These are phyloP conservation scores for Eremothecium sinecaudum DNA, from an alignment of 1,139 yeast genomes.

Conservation along the genomic window DNA sequence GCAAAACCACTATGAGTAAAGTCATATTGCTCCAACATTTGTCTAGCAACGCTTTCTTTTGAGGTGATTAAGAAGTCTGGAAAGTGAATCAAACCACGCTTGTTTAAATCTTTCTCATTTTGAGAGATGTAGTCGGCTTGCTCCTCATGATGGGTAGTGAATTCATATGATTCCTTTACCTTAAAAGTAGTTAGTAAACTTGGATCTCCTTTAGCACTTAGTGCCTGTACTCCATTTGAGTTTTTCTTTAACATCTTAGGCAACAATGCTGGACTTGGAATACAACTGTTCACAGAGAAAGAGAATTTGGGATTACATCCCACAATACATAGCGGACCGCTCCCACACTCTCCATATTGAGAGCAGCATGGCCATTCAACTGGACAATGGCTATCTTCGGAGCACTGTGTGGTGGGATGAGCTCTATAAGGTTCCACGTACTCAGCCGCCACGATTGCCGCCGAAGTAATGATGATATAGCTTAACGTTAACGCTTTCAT, in stretches of 20 bases:
- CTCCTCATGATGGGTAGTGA: constrained; percentile 3
- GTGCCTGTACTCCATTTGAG: constrained; percentile 5
- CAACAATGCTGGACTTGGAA: constrained; percentile 38
- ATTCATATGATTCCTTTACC: background rate
- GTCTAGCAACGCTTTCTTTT: constrained; percentile 13
- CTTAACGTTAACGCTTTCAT: no score
- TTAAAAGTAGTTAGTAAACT: constrained; percentile 4
- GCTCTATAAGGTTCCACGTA: constrained; percentile 19
- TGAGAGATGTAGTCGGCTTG: constrained; percentile 5
- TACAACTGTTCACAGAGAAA: constrained; percentile 52
- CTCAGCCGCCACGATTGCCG: background rate
- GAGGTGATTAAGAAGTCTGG: constrained; percentile 21
- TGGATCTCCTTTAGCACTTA: no score
- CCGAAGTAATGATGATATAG: no score
- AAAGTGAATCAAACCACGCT: constrained; percentile 21
- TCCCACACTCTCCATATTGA: constrained; percentile 76
- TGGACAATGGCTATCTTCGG: constrained; percentile 50
- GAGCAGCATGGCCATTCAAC: constrained; percentile 70
- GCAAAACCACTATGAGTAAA: constrained; percentile 29
- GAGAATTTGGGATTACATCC: constrained; percentile 72
- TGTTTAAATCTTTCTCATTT: constrained; percentile 12
- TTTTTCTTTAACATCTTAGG: no score
- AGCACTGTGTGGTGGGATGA: constrained; percentile 36
- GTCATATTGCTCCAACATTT: constrained; percentile 21
- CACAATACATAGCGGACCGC: constrained; percentile 70